phyloP scores from a whole-genome alignment of 202 grass and related monocot genomes.

The Setaria italica region DNA sequence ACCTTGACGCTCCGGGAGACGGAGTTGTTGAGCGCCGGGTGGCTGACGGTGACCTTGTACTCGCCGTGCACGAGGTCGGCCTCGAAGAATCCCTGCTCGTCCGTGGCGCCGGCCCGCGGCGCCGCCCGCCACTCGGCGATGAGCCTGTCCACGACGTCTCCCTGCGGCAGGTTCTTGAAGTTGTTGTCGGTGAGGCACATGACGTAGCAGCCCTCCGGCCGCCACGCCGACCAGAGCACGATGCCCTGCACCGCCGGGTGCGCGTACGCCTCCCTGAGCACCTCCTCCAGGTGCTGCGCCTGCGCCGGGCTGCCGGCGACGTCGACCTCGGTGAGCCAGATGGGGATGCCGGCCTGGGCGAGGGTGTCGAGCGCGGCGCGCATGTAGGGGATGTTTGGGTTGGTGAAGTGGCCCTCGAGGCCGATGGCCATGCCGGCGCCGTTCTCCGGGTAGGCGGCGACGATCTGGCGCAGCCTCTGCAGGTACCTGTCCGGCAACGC shows the following conservation, averaged over 20 bases:
- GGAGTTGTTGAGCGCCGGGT: conserved; percentile 54
- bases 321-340: conserved; percentile 97
- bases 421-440: conserved; percentile 67
- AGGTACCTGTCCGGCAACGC: conserved; percentile 65
- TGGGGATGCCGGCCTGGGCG: conserved; percentile 51
- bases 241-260: conserved; percentile 92
- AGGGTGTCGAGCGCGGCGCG: conserved; percentile 73
- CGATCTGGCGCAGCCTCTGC: conserved; percentile 59
- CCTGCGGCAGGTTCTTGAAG: conserved; percentile 77
- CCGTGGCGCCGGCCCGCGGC: conserved; percentile 47
- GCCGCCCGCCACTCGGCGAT: conserved; percentile 63
- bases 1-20: conserved; percentile 61
- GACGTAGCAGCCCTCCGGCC: conserved; percentile 63
- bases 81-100: conserved; percentile 59
- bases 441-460: conserved; percentile 45
- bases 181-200: conserved; percentile 90
- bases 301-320: conserved; percentile 42
- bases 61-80: conserved; percentile 70
- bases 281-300: conserved; percentile 67
- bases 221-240: conserved; percentile 79
- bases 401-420: conserved; percentile 74
- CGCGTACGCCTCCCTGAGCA: conserved; percentile 79
- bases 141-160: conserved; percentile 77
- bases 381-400: conserved; percentile 77
- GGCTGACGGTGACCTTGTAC: conserved; percentile 68